These are phyloP conservation scores for Penicillium sumatraense DNA, from an alignment of 2,329 filamentous ascomycete species.

Conservation along the genomic window DNA sequence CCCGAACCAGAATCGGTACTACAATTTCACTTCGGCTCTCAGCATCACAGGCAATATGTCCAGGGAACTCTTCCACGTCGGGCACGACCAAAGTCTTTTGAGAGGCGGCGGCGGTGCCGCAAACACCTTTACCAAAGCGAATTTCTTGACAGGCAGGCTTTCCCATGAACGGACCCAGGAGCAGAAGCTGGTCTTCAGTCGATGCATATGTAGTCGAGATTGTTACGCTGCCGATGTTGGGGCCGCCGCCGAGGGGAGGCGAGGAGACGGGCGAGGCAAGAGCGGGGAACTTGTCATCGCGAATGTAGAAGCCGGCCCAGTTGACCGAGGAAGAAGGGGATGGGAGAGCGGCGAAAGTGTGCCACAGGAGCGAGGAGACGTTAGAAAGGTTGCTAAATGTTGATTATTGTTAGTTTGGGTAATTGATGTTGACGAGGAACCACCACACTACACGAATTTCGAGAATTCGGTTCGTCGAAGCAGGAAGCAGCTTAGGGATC, in stretches of 20 bases:
- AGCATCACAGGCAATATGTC: constrained; percentile 56
- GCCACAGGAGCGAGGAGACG: constrained; percentile 54
- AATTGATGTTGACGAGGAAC: background rate
- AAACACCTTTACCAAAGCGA: constrained; percentile 51
- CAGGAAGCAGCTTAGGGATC: background rate
- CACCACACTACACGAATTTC: background rate
- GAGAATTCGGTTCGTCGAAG: no score
- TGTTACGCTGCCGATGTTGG: constrained; percentile 16
- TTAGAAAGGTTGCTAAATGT: constrained; percentile 50
- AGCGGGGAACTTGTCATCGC: constrained; percentile 47
- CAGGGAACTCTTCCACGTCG: constrained; percentile 50
- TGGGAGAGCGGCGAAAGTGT: constrained; percentile 51
- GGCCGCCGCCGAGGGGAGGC: constrained; percentile 18
- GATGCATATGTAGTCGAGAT: constrained; percentile 30
- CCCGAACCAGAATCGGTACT: constrained; percentile 48
- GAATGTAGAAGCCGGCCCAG: constrained; percentile 55
- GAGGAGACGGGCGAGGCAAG: constrained; percentile 29
- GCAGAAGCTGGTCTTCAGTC: constrained; percentile 34
- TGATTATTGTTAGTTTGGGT: constrained; percentile 18
- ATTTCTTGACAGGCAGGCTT: constrained; percentile 56
- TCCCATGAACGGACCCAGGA: constrained; percentile 55
- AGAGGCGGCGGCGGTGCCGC: constrained; percentile 48
- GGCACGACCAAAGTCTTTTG: constrained; percentile 47
- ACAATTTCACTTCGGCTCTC: constrained; percentile 56
- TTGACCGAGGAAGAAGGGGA: constrained; percentile 50